Conservation (phyloP, 345 rosid species). For the Eucalyptus camaldulensis region DNA sequence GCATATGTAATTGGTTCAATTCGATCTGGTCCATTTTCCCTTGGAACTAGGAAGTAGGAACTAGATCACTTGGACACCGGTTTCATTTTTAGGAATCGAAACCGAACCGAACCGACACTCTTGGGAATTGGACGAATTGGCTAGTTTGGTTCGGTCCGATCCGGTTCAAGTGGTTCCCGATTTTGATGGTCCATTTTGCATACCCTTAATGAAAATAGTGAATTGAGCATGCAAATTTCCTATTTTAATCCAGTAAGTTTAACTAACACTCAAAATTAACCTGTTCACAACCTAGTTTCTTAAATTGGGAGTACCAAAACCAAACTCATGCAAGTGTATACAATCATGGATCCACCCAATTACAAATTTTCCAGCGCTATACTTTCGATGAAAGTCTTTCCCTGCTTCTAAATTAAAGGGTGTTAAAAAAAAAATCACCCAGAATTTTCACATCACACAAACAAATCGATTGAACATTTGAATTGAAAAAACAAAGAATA, state of each 20-base stretch:
- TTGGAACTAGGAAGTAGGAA: no score
- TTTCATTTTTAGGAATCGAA: no score
- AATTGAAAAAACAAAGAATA: background rate
- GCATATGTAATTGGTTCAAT: no score
- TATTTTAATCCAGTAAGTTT: background rate
- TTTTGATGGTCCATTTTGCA: no score
- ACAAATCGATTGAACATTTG: background rate
- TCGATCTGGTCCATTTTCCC: no score
- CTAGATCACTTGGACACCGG: no score
- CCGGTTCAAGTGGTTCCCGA: no score
- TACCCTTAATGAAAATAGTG: background rate
- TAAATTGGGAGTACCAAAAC: background rate
- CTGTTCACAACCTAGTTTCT: background rate
- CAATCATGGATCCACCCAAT: background rate
- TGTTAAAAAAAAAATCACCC: background rate
- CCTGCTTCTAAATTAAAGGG: background rate
- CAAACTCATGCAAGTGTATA: background rate
- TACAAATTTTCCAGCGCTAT: background rate
- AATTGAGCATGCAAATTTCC: background rate
- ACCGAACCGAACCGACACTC: no score
- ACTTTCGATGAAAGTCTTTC: background rate
- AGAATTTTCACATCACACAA: background rate
- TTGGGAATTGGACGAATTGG: no score
- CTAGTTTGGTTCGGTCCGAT: accelerated
- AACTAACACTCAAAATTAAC: background rate